Percentiles rank a stretch among this genome's conserved stretches.
These are phyloP conservation scores for Komagataella mondaviorum DNA, from an alignment of 805 yeast species.

Conservation along the genomic window DNA sequence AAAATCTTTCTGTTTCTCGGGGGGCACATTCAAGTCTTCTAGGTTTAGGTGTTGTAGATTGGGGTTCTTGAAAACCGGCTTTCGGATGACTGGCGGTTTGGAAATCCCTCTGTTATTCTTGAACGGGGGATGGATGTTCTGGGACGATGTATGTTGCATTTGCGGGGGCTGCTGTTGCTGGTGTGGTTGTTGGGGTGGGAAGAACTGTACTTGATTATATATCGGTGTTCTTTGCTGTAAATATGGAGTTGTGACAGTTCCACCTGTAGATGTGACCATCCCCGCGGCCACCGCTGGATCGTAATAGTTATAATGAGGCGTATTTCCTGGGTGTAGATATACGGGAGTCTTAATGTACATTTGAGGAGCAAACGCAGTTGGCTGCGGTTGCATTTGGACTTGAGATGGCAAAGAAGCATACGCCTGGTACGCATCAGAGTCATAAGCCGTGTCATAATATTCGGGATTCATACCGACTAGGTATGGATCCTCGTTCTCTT, in stretches of 20 bases:
- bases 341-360: background rate
- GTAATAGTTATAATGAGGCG: background rate
- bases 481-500: background rate
- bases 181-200: background rate
- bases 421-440: background rate
- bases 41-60: conserved; percentile 12
- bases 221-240: background rate
- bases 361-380: background rate
- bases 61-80: conserved; percentile 8
- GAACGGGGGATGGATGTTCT: background rate
- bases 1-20: background rate
- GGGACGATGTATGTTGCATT: background rate
- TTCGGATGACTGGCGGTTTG: background rate
- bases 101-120: background rate
- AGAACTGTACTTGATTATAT: background rate
- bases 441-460: background rate
- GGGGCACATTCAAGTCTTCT: conserved; percentile 2
- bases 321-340: background rate
- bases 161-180: background rate
- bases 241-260: background rate
- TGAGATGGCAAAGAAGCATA: background rate
- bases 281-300: background rate
- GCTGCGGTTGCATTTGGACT: background rate
- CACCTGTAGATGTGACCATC: background rate
- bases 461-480: background rate